Evolutionary conservation across 106 monocot genomes (phyloP).

Genomic region (Phalaenopsis aphrodite): DNA sequence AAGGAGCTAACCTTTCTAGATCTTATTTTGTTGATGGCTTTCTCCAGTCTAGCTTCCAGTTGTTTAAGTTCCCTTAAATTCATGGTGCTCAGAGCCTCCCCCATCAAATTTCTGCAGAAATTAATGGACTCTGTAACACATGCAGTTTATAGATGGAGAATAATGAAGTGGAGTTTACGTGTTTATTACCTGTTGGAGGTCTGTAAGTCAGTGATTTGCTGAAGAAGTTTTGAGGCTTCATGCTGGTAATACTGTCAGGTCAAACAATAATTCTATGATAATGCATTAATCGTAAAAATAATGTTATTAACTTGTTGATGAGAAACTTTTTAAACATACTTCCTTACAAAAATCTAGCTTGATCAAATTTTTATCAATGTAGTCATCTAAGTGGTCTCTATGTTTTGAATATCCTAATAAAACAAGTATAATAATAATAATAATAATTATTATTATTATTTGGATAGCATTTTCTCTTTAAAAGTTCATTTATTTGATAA

Average conservation of each 20-base stretch:
- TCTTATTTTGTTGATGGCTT: slow-evolving; percentile 24
- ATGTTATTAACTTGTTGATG: background rate
- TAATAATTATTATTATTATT: too few relatives aligned
- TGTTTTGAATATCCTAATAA: too few relatives aligned
- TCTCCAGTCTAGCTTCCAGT: slow-evolving; percentile 21
- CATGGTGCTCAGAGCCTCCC: slow-evolving; percentile 21
- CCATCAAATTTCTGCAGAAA: slow-evolving; percentile 18
- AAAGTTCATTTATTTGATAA: too few relatives aligned
- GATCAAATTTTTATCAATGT: too few relatives aligned
- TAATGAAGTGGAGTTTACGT: background rate
- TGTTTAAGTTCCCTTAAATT: slow-evolving; percentile 22
- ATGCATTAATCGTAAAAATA: background rate
- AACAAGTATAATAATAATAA: too few relatives aligned
- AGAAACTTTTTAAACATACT: too few relatives aligned
- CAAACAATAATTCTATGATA: background rate
- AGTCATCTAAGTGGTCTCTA: too few relatives aligned
- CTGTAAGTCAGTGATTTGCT: slow-evolving; percentile 15
- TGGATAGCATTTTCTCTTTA: too few relatives aligned
- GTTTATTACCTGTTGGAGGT: slow-evolving; percentile 12
- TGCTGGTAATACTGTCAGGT: slow-evolving; percentile 16
- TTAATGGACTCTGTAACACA: background rate
- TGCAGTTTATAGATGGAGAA: background rate
- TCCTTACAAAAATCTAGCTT: too few relatives aligned
- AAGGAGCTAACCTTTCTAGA: slow-evolving; percentile 14
- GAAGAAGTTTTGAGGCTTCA: slow-evolving; percentile 16